Evolutionary conservation across 2,329 filamentous ascomycete species (phyloP).

Genomic region (Aureobasidium sp.): DNA sequence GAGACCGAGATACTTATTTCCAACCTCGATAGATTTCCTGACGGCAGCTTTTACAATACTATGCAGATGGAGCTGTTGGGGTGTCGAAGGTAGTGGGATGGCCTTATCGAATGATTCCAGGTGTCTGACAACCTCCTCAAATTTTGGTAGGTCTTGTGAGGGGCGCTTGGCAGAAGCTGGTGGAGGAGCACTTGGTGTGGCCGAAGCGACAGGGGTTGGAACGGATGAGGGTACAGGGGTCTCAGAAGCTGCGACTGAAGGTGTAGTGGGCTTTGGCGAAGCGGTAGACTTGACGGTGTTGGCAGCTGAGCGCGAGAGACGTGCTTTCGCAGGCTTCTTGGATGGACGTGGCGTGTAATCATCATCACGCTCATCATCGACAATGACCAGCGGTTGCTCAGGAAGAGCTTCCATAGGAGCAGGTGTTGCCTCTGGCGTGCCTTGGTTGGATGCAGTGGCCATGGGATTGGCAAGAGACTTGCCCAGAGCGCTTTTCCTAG

Average conservation of each 20-base stretch:
- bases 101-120: neutral
- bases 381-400: conserved; percentile 26
- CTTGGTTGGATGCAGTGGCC: conserved; percentile 35
- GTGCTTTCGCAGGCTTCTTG: conserved; percentile 32
- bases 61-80: conserved; percentile 14
- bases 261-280: conserved; percentile 18
- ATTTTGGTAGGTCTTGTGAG: neutral
- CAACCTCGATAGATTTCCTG: conserved; percentile 32
- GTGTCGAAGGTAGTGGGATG: neutral
- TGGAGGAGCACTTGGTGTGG: neutral
- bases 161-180: neutral
- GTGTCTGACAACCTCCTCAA: neutral
- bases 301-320: conserved; percentile 18
- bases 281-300: conserved; percentile 16
- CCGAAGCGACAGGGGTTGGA: neutral
- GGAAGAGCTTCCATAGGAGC: conserved; percentile 32
- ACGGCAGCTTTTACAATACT: conserved; percentile 38
- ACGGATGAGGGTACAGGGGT: neutral
- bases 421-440: conserved; percentile 41
- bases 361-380: conserved; percentile 41
- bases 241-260: conserved; percentile 13
- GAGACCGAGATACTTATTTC: conserved; percentile 31
- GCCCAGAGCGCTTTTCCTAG: conserved; percentile 35
- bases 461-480: conserved; percentile 34
- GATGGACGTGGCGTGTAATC: conserved; percentile 36